Conservation (phyloP, 441 rosid genomes). For the Aleurites moluccanus region DNA sequence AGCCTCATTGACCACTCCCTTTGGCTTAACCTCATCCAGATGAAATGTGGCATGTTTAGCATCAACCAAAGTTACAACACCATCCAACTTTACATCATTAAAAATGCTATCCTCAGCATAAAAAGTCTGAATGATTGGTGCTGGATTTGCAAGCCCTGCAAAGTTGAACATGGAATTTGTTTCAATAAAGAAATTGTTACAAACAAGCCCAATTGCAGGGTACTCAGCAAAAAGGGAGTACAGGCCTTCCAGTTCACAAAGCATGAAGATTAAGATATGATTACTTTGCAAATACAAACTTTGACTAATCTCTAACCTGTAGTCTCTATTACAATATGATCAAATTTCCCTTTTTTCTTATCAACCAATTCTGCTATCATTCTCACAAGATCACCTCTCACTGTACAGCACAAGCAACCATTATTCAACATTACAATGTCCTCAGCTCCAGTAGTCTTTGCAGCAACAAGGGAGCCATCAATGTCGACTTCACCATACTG, state of each 20-base stretch:
- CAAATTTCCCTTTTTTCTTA: slow-evolving; percentile 75
- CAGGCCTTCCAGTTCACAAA: background rate
- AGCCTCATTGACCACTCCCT: slow-evolving; percentile 95
- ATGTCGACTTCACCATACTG: slow-evolving; percentile 94
- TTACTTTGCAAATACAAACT: background rate
- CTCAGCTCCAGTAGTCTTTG: slow-evolving; percentile 82
- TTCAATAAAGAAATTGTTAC: background rate
- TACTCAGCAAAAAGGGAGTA: background rate
- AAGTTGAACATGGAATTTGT: slow-evolving; percentile 7
- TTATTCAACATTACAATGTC: slow-evolving; percentile 91
- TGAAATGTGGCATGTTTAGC: slow-evolving; percentile 87
- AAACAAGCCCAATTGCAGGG: background rate
- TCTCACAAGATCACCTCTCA: slow-evolving; percentile 96
- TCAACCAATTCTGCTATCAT: slow-evolving; percentile 81
- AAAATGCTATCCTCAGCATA: slow-evolving; percentile 83
- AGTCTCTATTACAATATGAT: slow-evolving; percentile 95
- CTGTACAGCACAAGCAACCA: slow-evolving; percentile 96
- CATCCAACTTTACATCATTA: slow-evolving; percentile 89
- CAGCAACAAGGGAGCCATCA: slow-evolving; percentile 91
- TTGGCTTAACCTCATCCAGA: slow-evolving; percentile 82
- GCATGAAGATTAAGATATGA: background rate
- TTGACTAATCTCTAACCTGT: slow-evolving; percentile 51
- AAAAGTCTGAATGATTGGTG: slow-evolving; percentile 95
- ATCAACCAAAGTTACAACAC: slow-evolving; percentile 96
- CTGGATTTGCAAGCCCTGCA: slow-evolving; percentile 91